Evolutionary conservation across 1,284 basidiomycete genomes (phyloP).

Genomic region (Abortiporus biennis): DNA sequence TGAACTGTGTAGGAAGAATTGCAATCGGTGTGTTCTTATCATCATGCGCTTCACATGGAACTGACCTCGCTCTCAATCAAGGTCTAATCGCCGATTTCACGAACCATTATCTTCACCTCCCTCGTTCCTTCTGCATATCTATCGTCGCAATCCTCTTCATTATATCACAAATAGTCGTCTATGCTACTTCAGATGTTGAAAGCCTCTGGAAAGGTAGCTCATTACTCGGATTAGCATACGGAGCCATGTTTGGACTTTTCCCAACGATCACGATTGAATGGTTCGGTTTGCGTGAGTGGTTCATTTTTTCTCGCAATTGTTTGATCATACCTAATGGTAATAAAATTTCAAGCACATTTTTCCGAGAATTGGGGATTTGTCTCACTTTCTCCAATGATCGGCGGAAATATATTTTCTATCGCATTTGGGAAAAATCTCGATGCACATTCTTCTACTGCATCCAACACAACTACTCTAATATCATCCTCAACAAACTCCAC

Average conservation of each 20-base stretch:
- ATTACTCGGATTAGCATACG: constrained; percentile 71
- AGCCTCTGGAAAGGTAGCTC: constrained; percentile 74
- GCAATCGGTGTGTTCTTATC: constrained; percentile 51
- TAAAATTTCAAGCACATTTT: constrained; percentile 45
- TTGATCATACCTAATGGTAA: constrained; percentile 1
- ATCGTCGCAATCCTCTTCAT: constrained; percentile 65
- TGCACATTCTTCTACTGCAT: constrained; percentile 53
- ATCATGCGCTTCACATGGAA: not conserved
- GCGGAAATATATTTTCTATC: constrained; percentile 82
- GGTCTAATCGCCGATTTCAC: constrained; percentile 72
- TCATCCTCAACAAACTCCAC: constrained; percentile 7
- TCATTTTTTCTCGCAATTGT: constrained; percentile 3
- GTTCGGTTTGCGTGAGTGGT: constrained; percentile 70
- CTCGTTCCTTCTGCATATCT: constrained; percentile 67
- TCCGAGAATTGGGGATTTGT: constrained; percentile 86
- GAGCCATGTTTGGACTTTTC: constrained; percentile 70
- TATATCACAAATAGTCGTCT: constrained; percentile 59
- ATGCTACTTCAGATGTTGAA: constrained; percentile 51
- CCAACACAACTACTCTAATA: constrained; percentile 8
- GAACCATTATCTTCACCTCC: constrained; percentile 53
- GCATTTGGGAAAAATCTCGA: constrained; percentile 81
- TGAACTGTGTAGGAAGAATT: constrained; percentile 81
- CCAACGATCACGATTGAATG: constrained; percentile 80
- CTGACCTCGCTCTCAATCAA: constrained; percentile 16
- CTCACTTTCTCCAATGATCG: constrained; percentile 70